phyloP scores from a whole-genome alignment of 371 early-diverging fungal genomes.

The Mucor indicus region DNA sequence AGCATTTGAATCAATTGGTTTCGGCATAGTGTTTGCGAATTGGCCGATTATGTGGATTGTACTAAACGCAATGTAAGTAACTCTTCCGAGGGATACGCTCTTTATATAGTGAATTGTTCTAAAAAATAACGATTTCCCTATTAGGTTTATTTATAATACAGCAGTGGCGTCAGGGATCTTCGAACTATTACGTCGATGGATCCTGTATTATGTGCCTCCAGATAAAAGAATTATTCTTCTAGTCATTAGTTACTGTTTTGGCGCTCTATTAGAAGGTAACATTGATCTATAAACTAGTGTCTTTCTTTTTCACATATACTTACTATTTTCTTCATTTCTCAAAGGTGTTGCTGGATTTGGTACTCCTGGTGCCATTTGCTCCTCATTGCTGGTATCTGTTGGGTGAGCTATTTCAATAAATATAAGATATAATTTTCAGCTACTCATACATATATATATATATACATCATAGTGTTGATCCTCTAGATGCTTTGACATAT shows the following conservation, averaged over 20 bases:
- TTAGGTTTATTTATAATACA: slow-evolving; percentile 43
- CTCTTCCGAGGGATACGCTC: background rate
- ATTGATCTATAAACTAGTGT: no score
- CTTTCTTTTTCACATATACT: no score
- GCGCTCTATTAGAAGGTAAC: slow-evolving; percentile 46
- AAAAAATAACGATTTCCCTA: background rate
- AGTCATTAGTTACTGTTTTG: slow-evolving; percentile 44
- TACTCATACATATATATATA: background rate
- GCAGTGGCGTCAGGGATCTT: slow-evolving; percentile 45
- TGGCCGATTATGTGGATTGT: slow-evolving; percentile 62
- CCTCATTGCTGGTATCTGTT: slow-evolving; percentile 45
- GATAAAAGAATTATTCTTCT: slow-evolving; percentile 42
- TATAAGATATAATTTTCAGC: background rate
- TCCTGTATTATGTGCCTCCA: slow-evolving; percentile 43
- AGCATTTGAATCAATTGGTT: slow-evolving; percentile 37
- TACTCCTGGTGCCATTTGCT: slow-evolving; percentile 53
- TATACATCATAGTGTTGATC: slow-evolving; percentile 31
- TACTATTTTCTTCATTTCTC: background rate
- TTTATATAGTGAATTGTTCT: no score
- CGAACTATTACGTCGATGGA: slow-evolving; percentile 48
- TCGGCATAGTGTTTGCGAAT: slow-evolving; percentile 47
- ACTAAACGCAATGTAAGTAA: slow-evolving; percentile 40
- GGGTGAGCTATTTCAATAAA: no score
- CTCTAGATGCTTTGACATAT: slow-evolving; percentile 40
- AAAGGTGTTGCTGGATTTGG: slow-evolving; percentile 51